Conservation (phyloP, 495 filamentous ascomycete genomes). For the Neurospora hispaniola region DNA sequence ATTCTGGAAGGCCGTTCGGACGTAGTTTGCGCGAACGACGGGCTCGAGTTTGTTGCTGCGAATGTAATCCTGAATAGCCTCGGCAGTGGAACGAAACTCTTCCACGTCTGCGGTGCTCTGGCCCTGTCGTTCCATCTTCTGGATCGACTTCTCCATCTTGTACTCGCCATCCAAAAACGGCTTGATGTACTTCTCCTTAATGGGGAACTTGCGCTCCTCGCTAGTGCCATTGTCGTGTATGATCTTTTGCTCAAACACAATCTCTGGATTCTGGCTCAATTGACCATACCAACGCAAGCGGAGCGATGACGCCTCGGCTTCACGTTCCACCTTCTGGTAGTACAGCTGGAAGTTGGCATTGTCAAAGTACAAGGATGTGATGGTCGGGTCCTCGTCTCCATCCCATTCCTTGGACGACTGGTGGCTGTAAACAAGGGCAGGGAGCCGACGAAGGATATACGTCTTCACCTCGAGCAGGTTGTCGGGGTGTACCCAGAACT, state of each 20-base stretch:
- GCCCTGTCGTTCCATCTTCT: slow-evolving; percentile 66
- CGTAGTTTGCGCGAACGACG: slow-evolving; percentile 84
- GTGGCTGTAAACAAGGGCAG: slow-evolving; percentile 86
- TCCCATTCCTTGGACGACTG: slow-evolving; percentile 68
- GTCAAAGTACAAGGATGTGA: slow-evolving; percentile 95
- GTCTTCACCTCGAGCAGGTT: slow-evolving; percentile 96
- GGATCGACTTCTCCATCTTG: slow-evolving; percentile 79
- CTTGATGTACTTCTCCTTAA: slow-evolving; percentile 92
- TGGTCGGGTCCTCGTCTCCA: slow-evolving; percentile 69
- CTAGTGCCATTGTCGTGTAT: slow-evolving; percentile 63
- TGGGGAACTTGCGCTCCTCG: slow-evolving; percentile 64
- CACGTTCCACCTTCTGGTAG: slow-evolving; percentile 67
- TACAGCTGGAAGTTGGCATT: slow-evolving; percentile 77
- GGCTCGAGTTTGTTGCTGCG: slow-evolving; percentile 69
- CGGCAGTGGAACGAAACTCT: slow-evolving; percentile 59
- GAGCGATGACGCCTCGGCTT: slow-evolving; percentile 69
- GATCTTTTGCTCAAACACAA: slow-evolving; percentile 82
- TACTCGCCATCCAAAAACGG: slow-evolving; percentile 80
- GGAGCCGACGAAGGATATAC: slow-evolving; percentile 77
- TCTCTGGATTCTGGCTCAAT: slow-evolving; percentile 61
- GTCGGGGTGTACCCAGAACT: slow-evolving; percentile 95
- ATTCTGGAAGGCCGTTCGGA: slow-evolving; percentile 91
- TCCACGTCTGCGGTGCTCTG: slow-evolving; percentile 50
- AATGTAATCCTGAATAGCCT: slow-evolving; percentile 72
- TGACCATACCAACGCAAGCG: slow-evolving; percentile 89